Base-by-base conservation (phyloP, 306 rosid genomes). In the Astragalus glycyphyllos region DNA sequence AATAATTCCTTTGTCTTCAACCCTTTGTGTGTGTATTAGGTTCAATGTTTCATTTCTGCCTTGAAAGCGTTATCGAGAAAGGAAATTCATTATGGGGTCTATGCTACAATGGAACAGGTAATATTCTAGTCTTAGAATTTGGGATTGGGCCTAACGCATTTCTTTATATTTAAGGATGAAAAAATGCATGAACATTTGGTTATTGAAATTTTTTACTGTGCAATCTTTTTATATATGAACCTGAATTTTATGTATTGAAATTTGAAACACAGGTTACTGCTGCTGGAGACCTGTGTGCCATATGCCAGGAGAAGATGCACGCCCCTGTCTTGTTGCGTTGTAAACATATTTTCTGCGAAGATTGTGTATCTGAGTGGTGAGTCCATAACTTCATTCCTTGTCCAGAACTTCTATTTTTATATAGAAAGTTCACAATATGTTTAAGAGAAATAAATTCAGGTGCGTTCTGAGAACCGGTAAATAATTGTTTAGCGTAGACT, bases 241-340 rank as follows among this genome's bases (percentile, higher is more conserved):
- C 51, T 62, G 17, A 69, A 61, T 72, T 75, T n/a, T 23, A 55
- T 37, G 50, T 42, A 32, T 72, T 55, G 54, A 23, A 68, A 60
- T 69, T 72, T 55, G 54, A 23, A 68, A 60, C 71, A 60, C 85
- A 92, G 98, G 98, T 90, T 58, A 88, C 77, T 75, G 83, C 86
- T 51, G 86, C 88, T 11, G 96, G 96, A 26, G 98, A 92, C 77
- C 87, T 87, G 55, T 92, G 98, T 63, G 98, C 98, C 63, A 89
- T 92, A 77, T 92, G 96, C 87, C 98, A 92, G 88, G 98, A 92
- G 88, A 92, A 92, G 89, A 88, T 89, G 87, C 91, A 88, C 68
- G 78, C 90, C 72, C 98, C 98, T 1, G 80, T 90, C 74, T 79
- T 88, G 63, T 83, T 92, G 77, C 84, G 90, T 54, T 92, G 98